Evolutionary conservation across 2,329 filamentous ascomycete species (phyloP).

Genomic region (Phyllosticta capitalensis): DNA sequence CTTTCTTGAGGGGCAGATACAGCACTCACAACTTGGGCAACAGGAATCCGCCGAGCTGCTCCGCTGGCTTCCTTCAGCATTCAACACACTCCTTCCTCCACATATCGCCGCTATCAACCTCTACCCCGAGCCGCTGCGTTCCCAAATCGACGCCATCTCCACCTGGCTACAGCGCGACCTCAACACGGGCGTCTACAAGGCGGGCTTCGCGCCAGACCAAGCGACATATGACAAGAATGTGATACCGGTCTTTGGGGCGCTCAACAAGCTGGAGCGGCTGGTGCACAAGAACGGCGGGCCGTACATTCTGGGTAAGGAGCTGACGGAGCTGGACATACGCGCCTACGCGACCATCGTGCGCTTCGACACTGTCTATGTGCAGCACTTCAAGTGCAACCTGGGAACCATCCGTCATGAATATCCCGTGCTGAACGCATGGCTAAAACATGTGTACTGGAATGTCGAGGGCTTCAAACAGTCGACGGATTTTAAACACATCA

Average conservation of each 20-base stretch:
- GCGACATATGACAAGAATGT: conserved; percentile 47
- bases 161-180: conserved; percentile 48
- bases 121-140: conserved; percentile 42
- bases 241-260: conserved; percentile 46
- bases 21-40: not conserved
- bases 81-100: conserved; percentile 40
- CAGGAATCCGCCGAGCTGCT: conserved; percentile 49
- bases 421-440: conserved; percentile 51
- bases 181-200: conserved; percentile 52
- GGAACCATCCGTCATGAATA: conserved; percentile 52
- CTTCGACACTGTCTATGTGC: conserved; percentile 52
- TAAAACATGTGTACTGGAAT: conserved; percentile 51
- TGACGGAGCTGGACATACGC: conserved; percentile 53
- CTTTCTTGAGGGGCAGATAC: not conserved
- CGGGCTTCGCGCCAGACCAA: conserved; percentile 49
- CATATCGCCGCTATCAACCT: conserved; percentile 38
- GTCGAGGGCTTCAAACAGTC: conserved; percentile 46
- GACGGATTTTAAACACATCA: conserved; percentile 58
- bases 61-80: conserved; percentile 48
- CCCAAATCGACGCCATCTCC: conserved; percentile 43
- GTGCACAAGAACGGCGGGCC: conserved; percentile 40
- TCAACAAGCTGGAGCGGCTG: conserved; percentile 49
- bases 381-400: conserved; percentile 59
- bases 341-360: conserved; percentile 50
- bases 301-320: conserved; percentile 43